Percentiles rank a stretch among this genome's conserved stretches.
phyloP scores from a whole-genome alignment of 768 basidiomycete genomes.

The Auricularia sp. region DNA sequence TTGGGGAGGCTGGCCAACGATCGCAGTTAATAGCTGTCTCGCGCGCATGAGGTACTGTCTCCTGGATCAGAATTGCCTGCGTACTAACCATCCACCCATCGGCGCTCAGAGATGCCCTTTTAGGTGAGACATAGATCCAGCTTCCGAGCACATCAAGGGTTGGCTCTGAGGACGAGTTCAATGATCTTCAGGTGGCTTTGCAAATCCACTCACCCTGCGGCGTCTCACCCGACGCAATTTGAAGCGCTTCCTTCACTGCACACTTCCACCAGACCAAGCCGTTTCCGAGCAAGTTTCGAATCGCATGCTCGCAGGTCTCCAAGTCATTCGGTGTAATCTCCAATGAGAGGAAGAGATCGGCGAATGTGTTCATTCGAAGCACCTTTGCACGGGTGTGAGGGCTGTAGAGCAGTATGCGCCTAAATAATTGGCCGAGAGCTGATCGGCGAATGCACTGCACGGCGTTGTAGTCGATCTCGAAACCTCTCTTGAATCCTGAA shows the following conservation, averaged over 20 bases:
- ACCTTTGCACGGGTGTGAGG: not conserved
- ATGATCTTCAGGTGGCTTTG: not conserved
- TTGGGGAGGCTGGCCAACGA: not conserved
- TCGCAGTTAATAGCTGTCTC: not conserved
- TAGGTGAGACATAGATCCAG: not conserved
- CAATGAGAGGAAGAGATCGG: not conserved
- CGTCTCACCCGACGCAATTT: not conserved
- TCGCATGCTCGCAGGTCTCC: not conserved
- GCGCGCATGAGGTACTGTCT: not conserved
- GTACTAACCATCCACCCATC: not conserved
- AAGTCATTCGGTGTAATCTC: not conserved
- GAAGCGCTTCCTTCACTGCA: not conserved
- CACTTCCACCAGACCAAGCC: not conserved
- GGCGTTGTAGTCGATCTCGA: too few species aligned
- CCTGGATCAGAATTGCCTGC: not conserved
- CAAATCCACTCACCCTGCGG: not conserved
- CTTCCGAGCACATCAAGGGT: not conserved
- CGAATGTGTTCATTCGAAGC: not conserved
- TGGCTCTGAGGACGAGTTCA: not conserved
- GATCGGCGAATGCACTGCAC: too few species aligned
- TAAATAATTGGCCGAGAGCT: not conserved
- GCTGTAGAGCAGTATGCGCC: not conserved
- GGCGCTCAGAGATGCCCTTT: not conserved
- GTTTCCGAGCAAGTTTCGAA: not conserved
- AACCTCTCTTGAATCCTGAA: too few species aligned